Evolutionary conservation across 768 basidiomycete species (phyloP).

Genomic region (Cystoderma amianthinum): DNA sequence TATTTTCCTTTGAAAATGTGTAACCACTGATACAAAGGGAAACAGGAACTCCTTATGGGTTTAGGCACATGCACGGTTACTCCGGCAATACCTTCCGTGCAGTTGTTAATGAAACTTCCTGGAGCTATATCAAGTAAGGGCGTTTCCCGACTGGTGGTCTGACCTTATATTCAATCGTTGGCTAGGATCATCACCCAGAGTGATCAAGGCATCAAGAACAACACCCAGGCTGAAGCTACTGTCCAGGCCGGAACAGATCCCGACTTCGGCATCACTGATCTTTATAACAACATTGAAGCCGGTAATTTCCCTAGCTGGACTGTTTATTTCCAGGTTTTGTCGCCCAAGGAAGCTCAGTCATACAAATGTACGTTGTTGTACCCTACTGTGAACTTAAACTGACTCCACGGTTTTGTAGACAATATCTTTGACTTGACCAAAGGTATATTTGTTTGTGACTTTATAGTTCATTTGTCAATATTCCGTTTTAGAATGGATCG

Average conservation of each 20-base stretch:
- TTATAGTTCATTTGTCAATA: too few species aligned
- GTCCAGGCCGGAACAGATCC: constrained; percentile 30
- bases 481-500: constrained; percentile 28
- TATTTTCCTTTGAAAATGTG: neutral
- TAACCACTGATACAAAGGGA: neutral
- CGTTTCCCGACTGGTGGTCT: neutral
- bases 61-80: constrained; percentile 15
- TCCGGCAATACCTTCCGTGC: constrained; percentile 16
- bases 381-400: neutral
- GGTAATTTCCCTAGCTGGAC: constrained; percentile 51
- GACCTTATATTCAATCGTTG: constrained; percentile 6
- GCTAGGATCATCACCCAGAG: constrained; percentile 22
- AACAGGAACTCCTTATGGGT: constrained; percentile 35
- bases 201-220: constrained; percentile 18
- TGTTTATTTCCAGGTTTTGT: constrained; percentile 49
- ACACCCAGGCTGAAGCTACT: constrained; percentile 26
- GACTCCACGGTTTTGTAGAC: constrained; percentile 17
- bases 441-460: constrained; percentile 13
- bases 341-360: constrained; percentile 41
- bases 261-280: constrained; percentile 50
- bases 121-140: constrained; percentile 46
- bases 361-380: constrained; percentile 22
- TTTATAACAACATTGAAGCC: constrained; percentile 48
- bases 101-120: constrained; percentile 35
- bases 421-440: constrained; percentile 46